Percentiles rank a stretch among this genome's conserved stretches.
Conservation (phyloP, 1,284 basidiomycete species). For the Polyporus tsugae region DNA sequence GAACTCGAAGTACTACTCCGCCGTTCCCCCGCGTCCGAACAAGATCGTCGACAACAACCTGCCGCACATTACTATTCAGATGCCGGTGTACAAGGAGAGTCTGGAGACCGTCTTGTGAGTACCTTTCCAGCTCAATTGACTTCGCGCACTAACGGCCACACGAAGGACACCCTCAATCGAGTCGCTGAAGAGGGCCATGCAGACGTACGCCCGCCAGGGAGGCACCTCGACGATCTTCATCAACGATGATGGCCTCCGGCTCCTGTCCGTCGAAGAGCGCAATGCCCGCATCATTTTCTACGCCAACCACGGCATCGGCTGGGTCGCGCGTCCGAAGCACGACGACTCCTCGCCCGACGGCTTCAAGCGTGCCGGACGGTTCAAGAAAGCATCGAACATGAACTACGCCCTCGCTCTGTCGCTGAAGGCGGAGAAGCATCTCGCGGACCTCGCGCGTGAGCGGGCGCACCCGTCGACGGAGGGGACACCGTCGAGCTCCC, state of each 20-base stretch:
- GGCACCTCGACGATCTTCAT: slow-evolving; percentile 60
- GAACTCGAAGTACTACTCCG: slow-evolving; percentile 59
- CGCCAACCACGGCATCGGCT: slow-evolving; percentile 83
- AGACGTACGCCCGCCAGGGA: slow-evolving; percentile 58
- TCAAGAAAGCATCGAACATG: slow-evolving; percentile 93
- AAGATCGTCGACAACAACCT: slow-evolving; percentile 53
- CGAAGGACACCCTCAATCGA: slow-evolving; percentile 52
- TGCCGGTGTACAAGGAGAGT: slow-evolving; percentile 64
- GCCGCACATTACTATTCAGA: slow-evolving; percentile 62
- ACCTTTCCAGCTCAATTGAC: not conserved
- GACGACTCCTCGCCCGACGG: slow-evolving; percentile 59
- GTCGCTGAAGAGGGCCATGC: slow-evolving; percentile 56
- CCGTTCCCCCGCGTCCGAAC: slow-evolving; percentile 49
- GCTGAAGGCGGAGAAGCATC: slow-evolving; percentile 77
- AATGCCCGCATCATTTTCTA: slow-evolving; percentile 78
- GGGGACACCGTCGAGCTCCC: slow-evolving; percentile 13
- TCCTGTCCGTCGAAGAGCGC: slow-evolving; percentile 67
- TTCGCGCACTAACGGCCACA: not conserved
- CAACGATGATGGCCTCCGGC: slow-evolving; percentile 60
- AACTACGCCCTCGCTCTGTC: slow-evolving; percentile 84
- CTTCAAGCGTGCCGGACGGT: slow-evolving; percentile 84
- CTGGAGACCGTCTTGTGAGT: slow-evolving; percentile 48
- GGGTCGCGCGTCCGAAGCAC: slow-evolving; percentile 82
- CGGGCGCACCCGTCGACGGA: slow-evolving; percentile 28
- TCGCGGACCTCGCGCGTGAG: slow-evolving; percentile 52